Evolutionary conservation across 1,139 yeast species (phyloP), one percentile per base, ranked within the genome.

Genomic region (Blastobotrys arbuscula): DNA sequence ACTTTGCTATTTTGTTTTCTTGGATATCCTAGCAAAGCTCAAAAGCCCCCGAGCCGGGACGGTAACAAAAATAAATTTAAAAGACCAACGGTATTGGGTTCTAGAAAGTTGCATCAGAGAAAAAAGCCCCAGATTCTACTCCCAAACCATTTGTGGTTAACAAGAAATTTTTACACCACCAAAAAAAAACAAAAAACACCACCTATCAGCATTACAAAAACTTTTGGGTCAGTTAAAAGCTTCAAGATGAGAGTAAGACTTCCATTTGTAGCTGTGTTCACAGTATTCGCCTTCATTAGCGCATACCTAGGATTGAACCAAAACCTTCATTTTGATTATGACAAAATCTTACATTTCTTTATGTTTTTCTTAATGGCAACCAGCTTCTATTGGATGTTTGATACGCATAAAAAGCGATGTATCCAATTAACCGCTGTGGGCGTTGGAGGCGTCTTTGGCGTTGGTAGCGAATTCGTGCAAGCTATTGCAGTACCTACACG

Each of bases 351-450:
- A 21, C 86, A 81, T 56, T 75, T 75, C 48, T 45, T 61, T 18
- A 72, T 78, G 23, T 81, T 81, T 59, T 67, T 74, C 50, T 51
- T 77, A 3, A 65, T 81, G 13, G 77, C 84, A 1, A 59, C 68
- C 24, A 77, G 76, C 49, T 77, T 81, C 59, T 81, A 78, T 68
- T 78, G 79, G 69, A 61, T 79, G 8, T 66, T 79, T 47, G 80
- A 79, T 69, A 56, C 70, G 3, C 56, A 69, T 6, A 57, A 74
- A 8, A 63, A 73, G 52, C 69, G 73, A 50, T 61, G 70, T 10
- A 62, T 76, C 33, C 66, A 68, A 43, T 52, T 75, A 40, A 76
- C 84, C 1, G 58, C 75, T 16, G 50, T 68, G 1, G 67, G 70
- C 18, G 76, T 82, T 57, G 71, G 79, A 3, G 48, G 69, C 2